phyloP scores from a whole-genome alignment of 768 basidiomycete genomes.

The Suillus lakei region DNA sequence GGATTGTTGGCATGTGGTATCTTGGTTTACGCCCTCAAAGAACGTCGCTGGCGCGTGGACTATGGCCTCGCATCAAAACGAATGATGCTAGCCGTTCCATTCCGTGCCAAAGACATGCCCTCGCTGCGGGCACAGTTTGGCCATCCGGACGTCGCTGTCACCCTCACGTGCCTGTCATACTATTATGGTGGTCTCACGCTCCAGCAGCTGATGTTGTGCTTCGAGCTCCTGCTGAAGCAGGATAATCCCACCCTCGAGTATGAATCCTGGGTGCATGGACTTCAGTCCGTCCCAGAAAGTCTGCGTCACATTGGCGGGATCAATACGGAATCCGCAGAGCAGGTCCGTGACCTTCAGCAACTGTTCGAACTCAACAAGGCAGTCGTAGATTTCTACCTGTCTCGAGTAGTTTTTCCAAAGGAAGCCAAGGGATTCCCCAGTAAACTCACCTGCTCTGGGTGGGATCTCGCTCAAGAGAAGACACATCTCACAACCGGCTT shows the following conservation, averaged over 20 bases:
- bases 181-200: conserved; percentile 40
- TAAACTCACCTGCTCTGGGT: conserved; percentile 39
- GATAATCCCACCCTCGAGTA: conserved; percentile 40
- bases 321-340: conserved; percentile 35
- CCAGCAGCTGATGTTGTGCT: conserved; percentile 33
- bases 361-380: conserved; percentile 32
- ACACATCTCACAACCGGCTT: conserved; percentile 30
- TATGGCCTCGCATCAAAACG: conserved; percentile 40
- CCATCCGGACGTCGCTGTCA: conserved; percentile 41
- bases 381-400: conserved; percentile 42
- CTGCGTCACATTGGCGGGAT: conserved; percentile 23
- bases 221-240: conserved; percentile 30
- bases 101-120: conserved; percentile 44
- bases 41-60: conserved; percentile 45
- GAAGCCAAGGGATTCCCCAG: conserved; percentile 40
- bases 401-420: conserved; percentile 42
- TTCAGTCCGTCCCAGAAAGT: conserved; percentile 21
- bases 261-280: conserved; percentile 32
- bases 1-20: conserved; percentile 39
- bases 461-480: conserved; percentile 41
- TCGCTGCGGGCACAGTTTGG: conserved; percentile 42
- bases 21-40: conserved; percentile 33
- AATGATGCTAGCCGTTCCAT: conserved; percentile 42
- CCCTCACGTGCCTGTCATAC: conserved; percentile 42
- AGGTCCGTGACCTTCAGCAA: conserved; percentile 31